These are phyloP conservation scores for Candida xyloterini DNA, from an alignment of 805 yeast species.

Conservation along the genomic window DNA sequence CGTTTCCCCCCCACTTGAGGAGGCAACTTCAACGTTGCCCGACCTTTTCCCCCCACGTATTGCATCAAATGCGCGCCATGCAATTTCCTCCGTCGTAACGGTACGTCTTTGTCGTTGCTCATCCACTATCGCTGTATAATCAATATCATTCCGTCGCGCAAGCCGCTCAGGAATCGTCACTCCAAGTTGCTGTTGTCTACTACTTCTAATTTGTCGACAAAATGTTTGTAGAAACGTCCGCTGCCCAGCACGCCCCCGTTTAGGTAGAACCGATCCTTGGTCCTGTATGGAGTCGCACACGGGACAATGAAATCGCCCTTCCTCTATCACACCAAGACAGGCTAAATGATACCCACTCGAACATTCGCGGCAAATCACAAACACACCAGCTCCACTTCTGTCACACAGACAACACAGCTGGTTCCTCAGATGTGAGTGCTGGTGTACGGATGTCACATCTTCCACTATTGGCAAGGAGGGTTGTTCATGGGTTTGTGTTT, in stretches of 20 bases:
- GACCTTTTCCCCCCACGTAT: slow-evolving; percentile 14
- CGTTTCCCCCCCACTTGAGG: slow-evolving; percentile 2
- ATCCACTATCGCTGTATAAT: slow-evolving; percentile 23
- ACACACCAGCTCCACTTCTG: slow-evolving; percentile 18
- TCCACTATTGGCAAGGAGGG: background rate
- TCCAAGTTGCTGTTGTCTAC: slow-evolving; percentile 22
- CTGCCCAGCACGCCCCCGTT: slow-evolving; percentile 7
- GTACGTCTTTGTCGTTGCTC: slow-evolving; percentile 10
- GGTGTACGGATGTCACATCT: slow-evolving; percentile 6
- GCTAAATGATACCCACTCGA: slow-evolving; percentile 32
- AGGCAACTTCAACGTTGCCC: slow-evolving; percentile 1
- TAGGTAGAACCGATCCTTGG: slow-evolving; percentile 20
- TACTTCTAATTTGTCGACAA: slow-evolving; percentile 24
- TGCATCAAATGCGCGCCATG: slow-evolving; percentile 31
- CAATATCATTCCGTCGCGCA: slow-evolving; percentile 4
- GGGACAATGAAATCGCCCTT: slow-evolving; percentile 32
- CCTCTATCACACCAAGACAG: slow-evolving; percentile 29
- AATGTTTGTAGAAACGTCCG: slow-evolving; percentile 20
- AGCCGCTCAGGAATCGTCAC: slow-evolving; percentile 16
- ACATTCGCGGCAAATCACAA: slow-evolving; percentile 33
- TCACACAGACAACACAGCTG: slow-evolving; percentile 35
- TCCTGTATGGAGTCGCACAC: slow-evolving; percentile 35
- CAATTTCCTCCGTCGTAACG: slow-evolving; percentile 12
- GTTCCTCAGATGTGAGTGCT: slow-evolving; percentile 23
- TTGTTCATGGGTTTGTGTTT: slow-evolving; percentile 21